Evolutionary conservation across 768 basidiomycete species (phyloP), one percentile per base, ranked within the genome.

Genomic region (Russula foetens): DNA sequence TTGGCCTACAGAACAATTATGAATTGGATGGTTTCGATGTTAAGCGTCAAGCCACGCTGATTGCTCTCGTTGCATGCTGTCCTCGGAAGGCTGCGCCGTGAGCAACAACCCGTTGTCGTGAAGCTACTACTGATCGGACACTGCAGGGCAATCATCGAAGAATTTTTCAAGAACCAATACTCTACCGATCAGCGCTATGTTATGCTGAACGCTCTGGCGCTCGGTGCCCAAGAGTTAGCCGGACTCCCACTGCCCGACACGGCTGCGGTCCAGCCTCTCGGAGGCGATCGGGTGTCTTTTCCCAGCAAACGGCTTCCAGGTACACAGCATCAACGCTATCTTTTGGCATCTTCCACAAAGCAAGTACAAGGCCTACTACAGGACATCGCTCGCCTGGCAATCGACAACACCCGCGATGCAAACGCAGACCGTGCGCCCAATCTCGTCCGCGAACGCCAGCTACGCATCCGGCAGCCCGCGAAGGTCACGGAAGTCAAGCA

Each of bases 141-240:
- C 38, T 11, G 12, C 68, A 97, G 95, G 3, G 79, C 83, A 35
- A 76, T 98, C 11, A 85, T 92, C 54, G 92, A 96, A 70, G 91
- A 97, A 68, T 95, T 93, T 72, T 99, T 98, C 76, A 86, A 86
- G 66, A 90, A 88, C 50, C 92, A 96, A 64, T 97, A 96, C 72
- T 95, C 97, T 0, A 81, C 83, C 19, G 80, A 85, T 31, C 94
- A 98, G 67, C 86, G 95, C 8, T 89, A 83, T 62, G 81, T 84
- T 11, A 92, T 94, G 65, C 78, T 98, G 23, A 93, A 90, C 62
- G 88, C 92, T 1, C 75, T 99, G 12, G 92, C 90, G 0, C 72
- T 94, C 35, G 92, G 92, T 7, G 90, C 92, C 7, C 78, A 91
- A 59, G 95, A 98, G 70, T 75, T 97, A 7, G 89, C 86, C 0